Conservation (phyloP, 371 early-diverging fungal genomes). For the Mucor velutinosus region DNA sequence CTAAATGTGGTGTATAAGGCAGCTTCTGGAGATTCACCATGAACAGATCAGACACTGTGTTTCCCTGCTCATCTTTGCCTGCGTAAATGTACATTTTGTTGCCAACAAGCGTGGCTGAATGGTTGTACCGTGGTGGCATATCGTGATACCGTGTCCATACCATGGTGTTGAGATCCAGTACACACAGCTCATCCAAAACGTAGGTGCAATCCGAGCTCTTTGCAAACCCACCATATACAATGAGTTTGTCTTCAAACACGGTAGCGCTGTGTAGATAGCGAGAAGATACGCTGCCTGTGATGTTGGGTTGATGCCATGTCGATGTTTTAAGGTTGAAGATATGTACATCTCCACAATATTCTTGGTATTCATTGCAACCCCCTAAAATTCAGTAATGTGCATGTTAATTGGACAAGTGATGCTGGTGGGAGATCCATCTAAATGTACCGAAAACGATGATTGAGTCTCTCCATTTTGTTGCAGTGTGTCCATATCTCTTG, state of each 20-base stretch:
- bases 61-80: conserved; percentile 61
- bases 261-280: conserved; percentile 67
- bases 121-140: conserved; percentile 60
- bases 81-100: conserved; percentile 59
- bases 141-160: conserved; percentile 50
- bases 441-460: conserved; percentile 60
- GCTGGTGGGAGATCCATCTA: conserved; percentile 3
- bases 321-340: conserved; percentile 59
- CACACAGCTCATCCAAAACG: conserved; percentile 59
- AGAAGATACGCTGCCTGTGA: conserved; percentile 47
- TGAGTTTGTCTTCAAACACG: conserved; percentile 63
- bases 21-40: conserved; percentile 51
- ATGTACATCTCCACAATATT: conserved; percentile 67
- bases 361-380: conserved; percentile 59
- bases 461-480: conserved; percentile 57
- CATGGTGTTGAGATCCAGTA: conserved; percentile 56
- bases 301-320: conserved; percentile 65
- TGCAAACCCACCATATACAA: conserved; percentile 70
- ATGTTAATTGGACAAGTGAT: background rate
- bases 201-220: conserved; percentile 64
- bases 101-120: conserved; percentile 56
- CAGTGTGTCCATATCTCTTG: conserved; percentile 65
- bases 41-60: conserved; percentile 59
- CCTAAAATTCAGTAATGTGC: conserved; percentile 24
- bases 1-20: conserved; percentile 34